phyloP scores from a whole-genome alignment of 257 asterid genomes.

The Solanum rostratum region DNA sequence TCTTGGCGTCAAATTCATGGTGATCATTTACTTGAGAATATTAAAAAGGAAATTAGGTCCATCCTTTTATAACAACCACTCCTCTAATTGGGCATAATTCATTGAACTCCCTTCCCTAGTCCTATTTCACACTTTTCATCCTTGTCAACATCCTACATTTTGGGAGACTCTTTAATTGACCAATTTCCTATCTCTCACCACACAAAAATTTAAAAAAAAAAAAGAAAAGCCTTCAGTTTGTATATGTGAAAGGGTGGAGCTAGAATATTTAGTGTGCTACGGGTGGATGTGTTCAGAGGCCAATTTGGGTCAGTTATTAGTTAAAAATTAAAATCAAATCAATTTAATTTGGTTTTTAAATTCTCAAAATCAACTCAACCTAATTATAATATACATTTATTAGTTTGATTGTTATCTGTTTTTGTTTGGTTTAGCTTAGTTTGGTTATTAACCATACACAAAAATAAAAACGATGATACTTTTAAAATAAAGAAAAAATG shows the following conservation, averaged over 20 bases:
- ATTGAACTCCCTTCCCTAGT: not conserved
- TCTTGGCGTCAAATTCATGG: not conserved
- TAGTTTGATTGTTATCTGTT: too few relatives aligned
- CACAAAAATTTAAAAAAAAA: not conserved
- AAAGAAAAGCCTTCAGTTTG: not conserved
- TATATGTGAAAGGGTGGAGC: not conserved
- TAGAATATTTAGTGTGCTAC: not conserved
- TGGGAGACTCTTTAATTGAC: constrained; percentile 13
- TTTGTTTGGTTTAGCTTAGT: too few relatives aligned
- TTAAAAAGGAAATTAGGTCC: not conserved
- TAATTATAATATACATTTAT: too few relatives aligned
- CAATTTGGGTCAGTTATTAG: too few relatives aligned
- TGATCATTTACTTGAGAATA: not conserved
- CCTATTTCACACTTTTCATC: not conserved
- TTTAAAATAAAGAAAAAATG: too few relatives aligned
- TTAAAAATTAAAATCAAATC: too few relatives aligned
- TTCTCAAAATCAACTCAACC: too few relatives aligned
- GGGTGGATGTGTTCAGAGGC: too few relatives aligned
- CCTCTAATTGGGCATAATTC: not conserved
- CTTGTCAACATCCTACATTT: constrained; percentile 11
- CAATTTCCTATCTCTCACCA: not conserved
- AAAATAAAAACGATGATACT: too few relatives aligned
- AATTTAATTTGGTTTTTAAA: too few relatives aligned
- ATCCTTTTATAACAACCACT: not conserved
- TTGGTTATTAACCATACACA: too few relatives aligned